Base-by-base conservation (phyloP, 1,284 basidiomycete species). In the Malassezia vespertilionis region DNA sequence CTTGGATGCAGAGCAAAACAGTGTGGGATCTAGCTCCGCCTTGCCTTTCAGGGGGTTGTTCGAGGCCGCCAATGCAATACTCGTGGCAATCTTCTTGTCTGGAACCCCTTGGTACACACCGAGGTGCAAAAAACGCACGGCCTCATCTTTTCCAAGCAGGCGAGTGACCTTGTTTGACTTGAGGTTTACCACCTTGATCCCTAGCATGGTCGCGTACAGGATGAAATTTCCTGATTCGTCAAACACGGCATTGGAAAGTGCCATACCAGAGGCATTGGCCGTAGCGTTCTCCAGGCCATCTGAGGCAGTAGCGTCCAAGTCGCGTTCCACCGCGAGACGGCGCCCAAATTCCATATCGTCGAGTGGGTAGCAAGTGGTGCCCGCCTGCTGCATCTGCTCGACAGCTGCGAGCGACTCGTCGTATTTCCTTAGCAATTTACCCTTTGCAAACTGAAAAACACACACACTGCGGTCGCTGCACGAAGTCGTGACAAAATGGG, bases 281-380 rank as follows among this genome's bases (percentile, higher is more conserved):
- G 55, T 32, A 12, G 52, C 43, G 78, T 82, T 60, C 79, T 74
- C 60, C 15, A 57, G 47, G 15, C 65, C 60, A 8, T 57, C 46
- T 33, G 26, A 80, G 77, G 58, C 57, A 30, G 82, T 79, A 31
- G 83, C 76, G 68, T 95, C 87, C 37, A 99, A 73, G 63, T 97
- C 91, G 52, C 86, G 78, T 72, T 99, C 93, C 12, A 82, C 76
- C 1, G 93, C 93, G 38, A 97, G 75, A 9, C 93, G 78, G 47
- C 93, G 77, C n/a, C 93, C 91, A 65, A 99, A 96, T 70, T 99
- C 93, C 91, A 99, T 99, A 71, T 96, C 89, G 55, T 99, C 93
- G 9, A 97, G 80, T 65, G 82, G 83, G 73, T 84, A 86, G 15
- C 87, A 79, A 17, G 86, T 82, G 6, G 87, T 90, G 1, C 86